Evolutionary conservation across 495 filamentous ascomycete genomes (phyloP).

Genomic region (Darksidea phi): DNA sequence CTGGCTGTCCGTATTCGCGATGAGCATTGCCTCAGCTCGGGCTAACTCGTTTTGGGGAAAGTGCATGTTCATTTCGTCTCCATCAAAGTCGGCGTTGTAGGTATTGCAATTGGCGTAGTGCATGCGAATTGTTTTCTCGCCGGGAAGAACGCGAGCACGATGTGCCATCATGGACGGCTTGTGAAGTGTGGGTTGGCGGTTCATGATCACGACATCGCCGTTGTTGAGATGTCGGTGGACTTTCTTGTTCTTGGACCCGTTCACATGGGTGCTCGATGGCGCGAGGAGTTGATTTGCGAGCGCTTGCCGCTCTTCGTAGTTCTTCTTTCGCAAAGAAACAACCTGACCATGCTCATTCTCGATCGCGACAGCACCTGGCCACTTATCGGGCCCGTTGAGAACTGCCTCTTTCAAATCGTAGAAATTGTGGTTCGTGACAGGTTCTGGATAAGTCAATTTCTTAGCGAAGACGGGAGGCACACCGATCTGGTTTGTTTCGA

Average conservation of each 20-base stretch:
- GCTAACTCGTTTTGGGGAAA: constrained; percentile 97
- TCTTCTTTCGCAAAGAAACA: constrained; percentile 82
- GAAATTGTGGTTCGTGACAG: constrained; percentile 95
- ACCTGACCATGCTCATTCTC: constrained; percentile 95
- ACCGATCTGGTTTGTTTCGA: constrained; percentile 98
- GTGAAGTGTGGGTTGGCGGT: constrained; percentile 97
- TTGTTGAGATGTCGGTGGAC: constrained; percentile 94
- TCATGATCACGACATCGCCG: constrained; percentile 97
- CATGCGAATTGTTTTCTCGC: constrained; percentile 97
- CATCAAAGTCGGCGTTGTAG: constrained; percentile 99
- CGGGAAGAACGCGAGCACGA: constrained; percentile 83
- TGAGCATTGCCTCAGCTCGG: constrained; percentile 80
- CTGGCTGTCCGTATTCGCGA: constrained; percentile 96
- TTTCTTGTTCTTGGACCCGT: constrained; percentile 85
- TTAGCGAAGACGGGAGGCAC: constrained; percentile 95
- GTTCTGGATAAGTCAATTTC: constrained; percentile 95
- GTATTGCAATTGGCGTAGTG: constrained; percentile 99
- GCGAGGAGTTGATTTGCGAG: constrained; percentile 90
- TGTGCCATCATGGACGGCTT: constrained; percentile 99
- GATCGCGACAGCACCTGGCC: constrained; percentile 90
- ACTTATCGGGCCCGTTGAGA: constrained; percentile 87
- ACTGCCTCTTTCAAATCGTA: constrained; percentile 94
- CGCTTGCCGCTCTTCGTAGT: constrained; percentile 75
- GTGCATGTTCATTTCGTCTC: constrained; percentile 99
- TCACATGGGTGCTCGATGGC: constrained; percentile 72